Evolutionary conservation across 177 flowering plant genomes (phyloP).

Genomic region (Vitis hybrid): DNA sequence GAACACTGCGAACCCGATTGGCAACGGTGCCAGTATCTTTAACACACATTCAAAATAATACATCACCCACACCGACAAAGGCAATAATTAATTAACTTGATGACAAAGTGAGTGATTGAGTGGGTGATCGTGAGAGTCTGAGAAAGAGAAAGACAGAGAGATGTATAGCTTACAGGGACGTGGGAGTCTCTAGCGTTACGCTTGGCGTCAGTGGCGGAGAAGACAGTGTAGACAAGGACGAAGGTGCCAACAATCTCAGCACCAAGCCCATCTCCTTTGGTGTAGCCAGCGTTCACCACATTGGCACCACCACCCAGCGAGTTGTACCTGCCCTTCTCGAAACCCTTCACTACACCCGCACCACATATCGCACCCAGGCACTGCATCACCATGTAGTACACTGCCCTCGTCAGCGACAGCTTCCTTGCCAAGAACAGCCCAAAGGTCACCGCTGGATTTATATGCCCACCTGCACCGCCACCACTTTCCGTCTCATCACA

Average conservation of each 20-base stretch:
- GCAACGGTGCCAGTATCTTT: constrained; percentile 39
- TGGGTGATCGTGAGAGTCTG: too few relatives aligned
- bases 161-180: constrained; percentile 24
- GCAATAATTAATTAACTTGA: too few relatives aligned
- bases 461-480: constrained; percentile 47
- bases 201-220: constrained; percentile 37
- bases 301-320: constrained; percentile 49
- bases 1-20: constrained; percentile 41
- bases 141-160: too few relatives aligned
- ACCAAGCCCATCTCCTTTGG: constrained; percentile 63
- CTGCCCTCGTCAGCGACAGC: constrained; percentile 52
- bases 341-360: constrained; percentile 66
- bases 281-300: constrained; percentile 41
- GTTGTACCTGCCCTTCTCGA: constrained; percentile 24
- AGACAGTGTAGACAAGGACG: constrained; percentile 64
- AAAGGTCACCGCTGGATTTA: constrained; percentile 66
- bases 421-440: constrained; percentile 66
- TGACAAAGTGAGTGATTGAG: too few relatives aligned
- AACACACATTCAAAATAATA: not conserved
- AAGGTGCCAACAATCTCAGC: constrained; percentile 68
- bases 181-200: constrained; percentile 37
- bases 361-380: constrained; percentile 64
- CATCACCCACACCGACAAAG: not conserved
- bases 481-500: not conserved
- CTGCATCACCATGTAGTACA: constrained; percentile 62